phyloP scores from a whole-genome alignment of 2,329 filamentous ascomycete genomes.

The Graphiopsis chlorocephala region DNA sequence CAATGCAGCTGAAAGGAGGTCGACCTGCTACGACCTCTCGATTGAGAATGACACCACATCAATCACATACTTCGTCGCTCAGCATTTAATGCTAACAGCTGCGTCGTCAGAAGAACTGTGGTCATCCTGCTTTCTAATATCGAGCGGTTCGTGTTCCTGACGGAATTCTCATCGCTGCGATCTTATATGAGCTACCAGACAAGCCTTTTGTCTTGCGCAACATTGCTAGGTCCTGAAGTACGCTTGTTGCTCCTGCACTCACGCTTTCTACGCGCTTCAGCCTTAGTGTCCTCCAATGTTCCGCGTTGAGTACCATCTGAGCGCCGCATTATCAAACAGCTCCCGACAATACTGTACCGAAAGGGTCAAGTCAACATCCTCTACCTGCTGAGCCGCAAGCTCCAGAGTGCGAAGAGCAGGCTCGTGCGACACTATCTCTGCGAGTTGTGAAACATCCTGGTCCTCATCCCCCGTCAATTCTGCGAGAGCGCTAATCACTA shows the following conservation, averaged over 20 bases:
- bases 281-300: not conserved
- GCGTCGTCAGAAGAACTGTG: not conserved
- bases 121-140: not conserved
- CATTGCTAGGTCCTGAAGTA: not conserved
- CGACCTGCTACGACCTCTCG: not conserved
- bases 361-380: not conserved
- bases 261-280: not conserved
- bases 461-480: not conserved
- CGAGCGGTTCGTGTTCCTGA: not conserved
- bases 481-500: not conserved
- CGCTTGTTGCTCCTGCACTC: not conserved
- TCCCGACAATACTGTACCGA: not conserved
- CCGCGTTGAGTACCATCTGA: not conserved
- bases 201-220: not conserved
- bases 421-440: not conserved
- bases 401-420: not conserved
- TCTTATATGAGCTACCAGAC: not conserved
- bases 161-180: not conserved
- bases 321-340: not conserved
- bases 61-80: not conserved
- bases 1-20: not conserved
- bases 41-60: not conserved
- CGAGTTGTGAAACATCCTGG: not conserved
- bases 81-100: not conserved
- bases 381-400: not conserved